phyloP scores from a whole-genome alignment of 2,329 filamentous ascomycete genomes.

The Aspergillus chevalieri region DNA sequence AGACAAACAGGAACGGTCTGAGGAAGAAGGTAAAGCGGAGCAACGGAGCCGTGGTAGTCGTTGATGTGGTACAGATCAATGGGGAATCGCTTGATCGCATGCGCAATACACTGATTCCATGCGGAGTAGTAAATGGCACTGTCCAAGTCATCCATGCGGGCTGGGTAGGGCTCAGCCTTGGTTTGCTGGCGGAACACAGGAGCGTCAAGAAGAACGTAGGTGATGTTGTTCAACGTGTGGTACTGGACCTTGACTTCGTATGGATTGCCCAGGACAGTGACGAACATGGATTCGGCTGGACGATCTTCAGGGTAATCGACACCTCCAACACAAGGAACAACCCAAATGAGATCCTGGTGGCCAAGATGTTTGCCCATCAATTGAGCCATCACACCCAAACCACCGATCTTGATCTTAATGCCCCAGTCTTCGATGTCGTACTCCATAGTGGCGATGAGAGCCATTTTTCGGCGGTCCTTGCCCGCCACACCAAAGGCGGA shows the following conservation, averaged over 20 bases:
- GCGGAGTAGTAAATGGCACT: slow-evolving; percentile 64
- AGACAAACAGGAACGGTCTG: slow-evolving; percentile 56
- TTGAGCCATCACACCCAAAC: slow-evolving; percentile 64
- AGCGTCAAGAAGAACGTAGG: slow-evolving; percentile 61
- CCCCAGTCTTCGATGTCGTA: slow-evolving; percentile 66
- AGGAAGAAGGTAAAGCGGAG: slow-evolving; percentile 60
- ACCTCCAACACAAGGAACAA: slow-evolving; percentile 57
- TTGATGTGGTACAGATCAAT: slow-evolving; percentile 63
- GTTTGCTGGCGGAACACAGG: slow-evolving; percentile 61
- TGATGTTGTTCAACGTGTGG: slow-evolving; percentile 59
- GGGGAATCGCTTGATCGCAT: slow-evolving; percentile 56
- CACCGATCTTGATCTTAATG: slow-evolving; percentile 67
- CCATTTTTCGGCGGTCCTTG: slow-evolving; percentile 43
- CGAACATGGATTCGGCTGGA: slow-evolving; percentile 54
- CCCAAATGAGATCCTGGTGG: slow-evolving; percentile 61
- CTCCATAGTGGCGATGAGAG: slow-evolving; percentile 65
- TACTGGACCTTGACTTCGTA: slow-evolving; percentile 61
- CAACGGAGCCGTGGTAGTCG: slow-evolving; percentile 59
- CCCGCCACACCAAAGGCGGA: slow-evolving; percentile 26
- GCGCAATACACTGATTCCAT: slow-evolving; percentile 65
- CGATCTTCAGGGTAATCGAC: slow-evolving; percentile 59
- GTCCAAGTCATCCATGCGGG: slow-evolving; percentile 64
- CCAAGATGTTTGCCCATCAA: slow-evolving; percentile 61
- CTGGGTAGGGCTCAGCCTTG: slow-evolving; percentile 58
- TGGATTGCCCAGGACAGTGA: slow-evolving; percentile 54